Base-by-base conservation (phyloP, 129 eudicot genomes). In the Pseudognaphalium luteoalbum region DNA sequence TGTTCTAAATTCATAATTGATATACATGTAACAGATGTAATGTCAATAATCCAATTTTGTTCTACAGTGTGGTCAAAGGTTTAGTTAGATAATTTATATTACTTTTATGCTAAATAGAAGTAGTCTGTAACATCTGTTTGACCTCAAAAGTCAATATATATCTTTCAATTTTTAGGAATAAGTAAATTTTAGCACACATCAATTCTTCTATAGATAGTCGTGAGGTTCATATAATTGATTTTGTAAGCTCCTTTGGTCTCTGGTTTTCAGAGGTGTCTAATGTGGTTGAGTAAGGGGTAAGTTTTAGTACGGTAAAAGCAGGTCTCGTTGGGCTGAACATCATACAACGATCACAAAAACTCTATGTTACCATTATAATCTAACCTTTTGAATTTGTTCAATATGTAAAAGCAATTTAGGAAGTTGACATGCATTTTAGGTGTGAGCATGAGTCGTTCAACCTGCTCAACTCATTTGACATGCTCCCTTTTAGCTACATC, bases 1-100 rank as follows among this genome's bases (percentile, higher is more conserved):
- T 4, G 14, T 29, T 75, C 50, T 29, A 33, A 65, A 29, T 44
- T 50, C 35, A 50, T 64, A 32, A 12, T 64, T 75, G 21, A 61
- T 42, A 60, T 62, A 32, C 47, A 11, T 74, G 5, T 44, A 22
- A 61, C 29, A 74, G 15, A 60, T 72, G 51, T 57, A 19, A 58
- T 14, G 4, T 6, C 32, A 59, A 16, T 11, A 2, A 21, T 25
- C 28, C 8, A 22, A 22, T 39, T 29, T 11, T 6, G 25, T 47
- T 72, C 62, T n/a, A 30, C 2, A 33, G 9, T 42, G 30, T 54
- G 2, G 28, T 22, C 14, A 21, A 6, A 39, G 14, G 21, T 52
- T 71, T 66, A 8, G 44, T 71, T 44, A 51, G 51, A 15, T 28
- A 25, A 14, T 64, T 8, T 0, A 2, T 32, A 32, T 32, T 19